These are phyloP conservation scores for Xylaria venustula DNA, from an alignment of 495 filamentous ascomycete species.

Conservation along the genomic window DNA sequence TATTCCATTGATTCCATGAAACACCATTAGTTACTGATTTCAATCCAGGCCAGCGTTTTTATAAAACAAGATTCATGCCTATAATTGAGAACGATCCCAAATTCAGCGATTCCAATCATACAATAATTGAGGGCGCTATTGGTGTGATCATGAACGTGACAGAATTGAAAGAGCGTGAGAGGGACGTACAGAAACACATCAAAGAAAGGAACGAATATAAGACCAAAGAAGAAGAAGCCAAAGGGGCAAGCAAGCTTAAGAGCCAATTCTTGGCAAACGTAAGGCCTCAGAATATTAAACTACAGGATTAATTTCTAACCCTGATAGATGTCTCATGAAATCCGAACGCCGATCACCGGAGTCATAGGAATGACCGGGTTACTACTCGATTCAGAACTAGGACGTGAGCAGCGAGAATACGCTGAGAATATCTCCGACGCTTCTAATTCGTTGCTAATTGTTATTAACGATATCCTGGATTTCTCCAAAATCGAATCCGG, in stretches of 20 bases:
- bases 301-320: not conserved
- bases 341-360: slow-evolving; percentile 69
- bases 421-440: slow-evolving; percentile 78
- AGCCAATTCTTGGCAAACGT: slow-evolving; percentile 66
- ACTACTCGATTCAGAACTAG: slow-evolving; percentile 63
- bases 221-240: slow-evolving; percentile 65
- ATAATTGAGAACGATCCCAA: slow-evolving; percentile 48
- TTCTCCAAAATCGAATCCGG: slow-evolving; percentile 86
- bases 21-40: not conserved
- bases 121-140: slow-evolving; percentile 61
- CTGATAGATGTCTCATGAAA: slow-evolving; percentile 79
- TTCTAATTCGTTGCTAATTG: slow-evolving; percentile 75
- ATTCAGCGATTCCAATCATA: slow-evolving; percentile 42
- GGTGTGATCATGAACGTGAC: slow-evolving; percentile 70
- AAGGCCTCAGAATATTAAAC: slow-evolving; percentile 5
- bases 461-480: slow-evolving; percentile 89
- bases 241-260: slow-evolving; percentile 68
- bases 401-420: slow-evolving; percentile 68
- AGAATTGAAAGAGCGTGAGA: slow-evolving; percentile 58
- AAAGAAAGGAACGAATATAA: slow-evolving; percentile 61
- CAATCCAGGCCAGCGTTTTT: slow-evolving; percentile 54
- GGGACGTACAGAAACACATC: slow-evolving; percentile 54
- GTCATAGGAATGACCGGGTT: slow-evolving; percentile 73
- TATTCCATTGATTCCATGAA: not conserved
- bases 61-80: slow-evolving; percentile 63